These are phyloP conservation scores for Zymoseptoria brevis DNA, from an alignment of 2,329 filamentous ascomycete genomes.

Conservation along the genomic window DNA sequence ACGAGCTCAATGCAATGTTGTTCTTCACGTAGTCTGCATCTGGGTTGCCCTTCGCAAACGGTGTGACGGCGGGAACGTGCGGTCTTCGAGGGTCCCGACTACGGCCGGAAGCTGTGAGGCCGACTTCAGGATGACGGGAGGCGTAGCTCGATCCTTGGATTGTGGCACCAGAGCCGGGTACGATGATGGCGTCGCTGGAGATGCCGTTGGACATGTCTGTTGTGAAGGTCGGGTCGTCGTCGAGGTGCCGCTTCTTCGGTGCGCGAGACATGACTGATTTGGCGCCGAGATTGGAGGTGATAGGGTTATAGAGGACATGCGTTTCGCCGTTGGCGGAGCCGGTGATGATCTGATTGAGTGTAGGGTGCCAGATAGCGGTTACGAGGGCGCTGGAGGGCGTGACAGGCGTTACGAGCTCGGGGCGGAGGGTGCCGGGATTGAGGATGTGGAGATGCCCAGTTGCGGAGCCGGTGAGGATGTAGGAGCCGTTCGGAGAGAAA, in stretches of 20 bases:
- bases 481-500: conserved; percentile 77
- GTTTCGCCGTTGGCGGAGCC: conserved; percentile 87
- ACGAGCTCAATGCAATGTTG: conserved; percentile 79
- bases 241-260: conserved; percentile 89
- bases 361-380: conserved; percentile 82
- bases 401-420: conserved; percentile 81
- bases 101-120: conserved; percentile 69
- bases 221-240: conserved; percentile 82
- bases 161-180: conserved; percentile 39
- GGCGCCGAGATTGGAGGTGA: conserved; percentile 71
- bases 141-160: conserved; percentile 41
- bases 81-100: conserved; percentile 74
- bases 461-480: conserved; percentile 80
- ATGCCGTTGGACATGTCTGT: conserved; percentile 75
- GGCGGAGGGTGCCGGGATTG: conserved; percentile 79
- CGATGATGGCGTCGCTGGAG: conserved; percentile 73
- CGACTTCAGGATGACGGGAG: conserved; percentile 59
- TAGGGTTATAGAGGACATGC: conserved; percentile 83
- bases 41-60: conserved; percentile 82
- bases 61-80: conserved; percentile 75
- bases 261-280: conserved; percentile 85
- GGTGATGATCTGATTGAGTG: conserved; percentile 91
- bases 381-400: conserved; percentile 78
- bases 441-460: conserved; percentile 84
- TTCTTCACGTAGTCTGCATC: conserved; percentile 84